These are phyloP conservation scores for Coemansia sp. DNA, from an alignment of 192 early-diverging fungal species.

Conservation along the genomic window DNA sequence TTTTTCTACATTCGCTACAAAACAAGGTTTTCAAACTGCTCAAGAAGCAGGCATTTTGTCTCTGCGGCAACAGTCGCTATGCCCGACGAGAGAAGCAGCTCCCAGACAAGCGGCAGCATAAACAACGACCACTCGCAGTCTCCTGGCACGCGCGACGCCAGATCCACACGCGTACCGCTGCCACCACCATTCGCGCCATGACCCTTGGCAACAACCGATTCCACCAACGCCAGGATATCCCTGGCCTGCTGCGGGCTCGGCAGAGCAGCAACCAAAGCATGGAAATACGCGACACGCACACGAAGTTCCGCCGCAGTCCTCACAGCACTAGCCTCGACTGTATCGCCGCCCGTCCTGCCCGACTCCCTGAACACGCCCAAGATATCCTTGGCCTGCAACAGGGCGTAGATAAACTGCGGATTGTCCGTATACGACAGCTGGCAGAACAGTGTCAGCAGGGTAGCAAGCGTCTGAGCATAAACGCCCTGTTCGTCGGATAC, in stretches of 20 bases:
- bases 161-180: conserved; percentile 10
- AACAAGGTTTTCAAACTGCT: conserved; percentile 41
- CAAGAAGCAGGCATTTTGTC: conserved; percentile 11
- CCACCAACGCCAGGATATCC: conserved; percentile 34
- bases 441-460: conserved; percentile 33
- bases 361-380: conserved; percentile 26
- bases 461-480: conserved; percentile 33
- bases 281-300: conserved; percentile 48
- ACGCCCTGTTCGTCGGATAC: conserved; percentile 26
- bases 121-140: conserved; percentile 28
- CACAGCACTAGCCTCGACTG: conserved; percentile 9
- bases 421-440: conserved; percentile 40
- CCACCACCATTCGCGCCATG: not conserved
- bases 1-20: conserved; percentile 11
- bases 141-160: not conserved
- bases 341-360: not conserved
- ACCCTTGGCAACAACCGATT: conserved; percentile 20
- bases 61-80: conserved; percentile 28
- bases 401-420: conserved; percentile 44
- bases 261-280: conserved; percentile 39
- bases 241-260: conserved; percentile 26
- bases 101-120: conserved; percentile 51
- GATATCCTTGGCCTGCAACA: conserved; percentile 42
- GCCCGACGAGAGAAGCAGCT: conserved; percentile 33
- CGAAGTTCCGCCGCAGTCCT: conserved; percentile 31